These are phyloP conservation scores for Verruconis gallopava DNA, from an alignment of 2,329 filamentous ascomycete genomes.

Conservation along the genomic window DNA sequence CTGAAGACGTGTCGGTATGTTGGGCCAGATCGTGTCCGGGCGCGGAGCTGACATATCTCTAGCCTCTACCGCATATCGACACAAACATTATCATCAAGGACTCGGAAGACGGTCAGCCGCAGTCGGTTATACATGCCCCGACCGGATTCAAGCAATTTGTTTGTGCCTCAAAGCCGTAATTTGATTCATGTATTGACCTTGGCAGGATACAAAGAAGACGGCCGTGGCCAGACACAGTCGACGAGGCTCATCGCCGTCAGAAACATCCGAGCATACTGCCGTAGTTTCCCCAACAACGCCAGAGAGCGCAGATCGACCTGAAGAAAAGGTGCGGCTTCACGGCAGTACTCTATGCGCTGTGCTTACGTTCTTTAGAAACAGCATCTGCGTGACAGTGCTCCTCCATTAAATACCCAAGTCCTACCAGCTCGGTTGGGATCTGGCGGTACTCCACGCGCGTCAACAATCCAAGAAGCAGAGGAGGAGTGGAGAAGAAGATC, in stretches of 20 bases:
- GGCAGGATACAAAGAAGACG: constrained; percentile 9
- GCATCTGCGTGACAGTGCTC: constrained; percentile 5
- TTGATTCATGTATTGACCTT: neutral
- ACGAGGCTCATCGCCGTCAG: constrained; percentile 16
- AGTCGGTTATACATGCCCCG: constrained; percentile 85
- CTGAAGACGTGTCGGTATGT: constrained; percentile 9
- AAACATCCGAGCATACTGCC: constrained; percentile 19
- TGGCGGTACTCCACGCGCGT: constrained; percentile 67
- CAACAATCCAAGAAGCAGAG: constrained; percentile 66
- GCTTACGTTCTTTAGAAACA: constrained; percentile 5
- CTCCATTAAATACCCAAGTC: constrained; percentile 64
- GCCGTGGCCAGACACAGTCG: constrained; percentile 4
- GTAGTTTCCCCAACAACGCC: constrained; percentile 25
- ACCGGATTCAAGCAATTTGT: constrained; percentile 74
- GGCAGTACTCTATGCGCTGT: too few species aligned
- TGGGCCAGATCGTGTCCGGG: constrained; percentile 11
- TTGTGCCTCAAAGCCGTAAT: too few species aligned
- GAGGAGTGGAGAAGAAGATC: constrained; percentile 38
- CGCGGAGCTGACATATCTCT: neutral
- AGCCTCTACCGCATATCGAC: constrained; percentile 27
- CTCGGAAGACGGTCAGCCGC: constrained; percentile 58
- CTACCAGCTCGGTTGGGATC: constrained; percentile 21
- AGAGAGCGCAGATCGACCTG: constrained; percentile 19
- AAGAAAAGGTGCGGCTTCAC: constrained; percentile 13
- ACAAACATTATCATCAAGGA: constrained; percentile 31